Conservation (phyloP, 768 basidiomycete species). For the Kwoniella shandongensis region DNA sequence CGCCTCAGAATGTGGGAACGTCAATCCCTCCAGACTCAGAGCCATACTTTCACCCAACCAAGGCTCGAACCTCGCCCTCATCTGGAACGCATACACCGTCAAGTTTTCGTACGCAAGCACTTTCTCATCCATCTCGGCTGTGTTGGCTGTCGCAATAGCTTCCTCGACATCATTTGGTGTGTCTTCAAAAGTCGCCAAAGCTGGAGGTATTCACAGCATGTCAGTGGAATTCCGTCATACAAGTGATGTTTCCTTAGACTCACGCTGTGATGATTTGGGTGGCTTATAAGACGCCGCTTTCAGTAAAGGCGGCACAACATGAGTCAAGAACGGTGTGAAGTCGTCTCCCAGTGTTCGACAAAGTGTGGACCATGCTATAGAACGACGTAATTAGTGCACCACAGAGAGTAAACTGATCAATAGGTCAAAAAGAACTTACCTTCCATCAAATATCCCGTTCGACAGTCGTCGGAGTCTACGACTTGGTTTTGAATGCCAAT, state of each 20-base stretch:
- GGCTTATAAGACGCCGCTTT: conserved; percentile 70
- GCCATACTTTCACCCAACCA: conserved; percentile 25
- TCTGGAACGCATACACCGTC: conserved; percentile 27
- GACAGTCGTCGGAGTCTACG: conserved; percentile 68
- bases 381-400: too few relatives aligned
- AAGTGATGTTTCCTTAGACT: too few relatives aligned
- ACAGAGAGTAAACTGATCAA: too few relatives aligned
- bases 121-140: conserved; percentile 37
- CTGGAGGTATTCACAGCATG: conserved; percentile 2
- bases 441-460: conserved; percentile 66
- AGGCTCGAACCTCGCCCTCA: conserved; percentile 29
- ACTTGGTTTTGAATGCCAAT: conserved; percentile 75
- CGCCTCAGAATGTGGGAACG: conserved; percentile 18
- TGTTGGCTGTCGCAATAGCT: conserved; percentile 63
- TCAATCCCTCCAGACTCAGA: conserved; percentile 28
- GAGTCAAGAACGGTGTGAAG: conserved; percentile 80
- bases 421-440: conserved; percentile 18
- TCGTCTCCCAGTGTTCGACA: conserved; percentile 80
- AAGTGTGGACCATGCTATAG: conserved; percentile 80
- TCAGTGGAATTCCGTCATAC: too few relatives aligned
- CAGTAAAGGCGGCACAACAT: conserved; percentile 78
- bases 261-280: conserved; percentile 8
- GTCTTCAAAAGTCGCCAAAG: conserved; percentile 34
- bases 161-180: conserved; percentile 60
- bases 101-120: conserved; percentile 35